Evolutionary conservation across 2,329 filamentous ascomycete species (phyloP).

Genomic region (Aspergillus aculeatus): DNA sequence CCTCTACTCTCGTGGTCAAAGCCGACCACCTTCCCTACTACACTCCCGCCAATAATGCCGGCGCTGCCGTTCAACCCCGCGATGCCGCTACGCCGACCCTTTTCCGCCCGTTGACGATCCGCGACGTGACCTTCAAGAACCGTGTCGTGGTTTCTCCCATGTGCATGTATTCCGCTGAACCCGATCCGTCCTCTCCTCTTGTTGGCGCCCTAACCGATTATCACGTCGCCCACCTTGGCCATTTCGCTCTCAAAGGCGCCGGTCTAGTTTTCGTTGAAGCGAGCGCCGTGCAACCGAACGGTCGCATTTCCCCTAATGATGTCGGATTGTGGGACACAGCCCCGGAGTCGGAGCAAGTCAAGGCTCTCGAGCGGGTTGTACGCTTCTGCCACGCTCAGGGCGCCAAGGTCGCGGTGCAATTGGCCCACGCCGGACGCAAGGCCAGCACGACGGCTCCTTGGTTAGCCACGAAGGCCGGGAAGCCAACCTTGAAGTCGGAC

Average conservation of each 20-base stretch:
- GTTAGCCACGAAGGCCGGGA: conserved; percentile 26
- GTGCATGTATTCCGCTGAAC: conserved; percentile 64
- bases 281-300: conserved; percentile 70
- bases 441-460: conserved; percentile 56
- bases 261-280: conserved; percentile 75
- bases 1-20: conserved; percentile 9
- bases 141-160: conserved; percentile 63
- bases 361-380: conserved; percentile 62
- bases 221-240: conserved; percentile 78
- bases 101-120: conserved; percentile 56
- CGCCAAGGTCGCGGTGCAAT: conserved; percentile 74
- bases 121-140: conserved; percentile 61
- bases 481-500: conserved; percentile 38
- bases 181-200: conserved; percentile 35
- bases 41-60: conserved; percentile 37
- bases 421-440: conserved; percentile 73
- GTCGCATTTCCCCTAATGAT: conserved; percentile 69
- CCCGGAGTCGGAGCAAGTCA: conserved; percentile 59
- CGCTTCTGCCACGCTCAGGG: conserved; percentile 77
- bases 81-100: conserved; percentile 50
- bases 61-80: conserved; percentile 36
- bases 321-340: conserved; percentile 72
- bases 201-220: conserved; percentile 71
- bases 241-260: conserved; percentile 71
- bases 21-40: conserved; percentile 32